A percentile compares a stretch with the other conserved stretches of the same genome.
phyloP scores from a whole-genome alignment of 148 eudicot genomes.

The Silene latifolia region DNA sequence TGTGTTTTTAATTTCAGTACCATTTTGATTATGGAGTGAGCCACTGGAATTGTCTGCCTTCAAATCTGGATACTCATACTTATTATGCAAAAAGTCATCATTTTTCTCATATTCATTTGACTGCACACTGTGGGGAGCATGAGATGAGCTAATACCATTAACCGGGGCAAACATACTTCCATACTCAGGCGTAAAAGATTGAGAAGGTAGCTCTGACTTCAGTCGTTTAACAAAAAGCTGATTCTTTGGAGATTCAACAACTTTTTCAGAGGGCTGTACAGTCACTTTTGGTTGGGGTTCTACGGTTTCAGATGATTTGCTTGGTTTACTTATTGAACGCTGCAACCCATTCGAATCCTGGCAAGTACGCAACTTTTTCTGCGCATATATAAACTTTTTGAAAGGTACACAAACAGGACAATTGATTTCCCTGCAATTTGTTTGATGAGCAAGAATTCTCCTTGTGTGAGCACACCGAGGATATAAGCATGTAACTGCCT shows the following conservation, averaged over 20 bases:
- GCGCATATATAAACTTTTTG: slow-evolving; percentile 41
- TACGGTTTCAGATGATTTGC: slow-evolving; percentile 35
- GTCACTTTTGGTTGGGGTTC: slow-evolving; percentile 36
- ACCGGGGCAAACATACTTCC: slow-evolving; percentile 34
- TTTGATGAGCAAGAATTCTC: slow-evolving; percentile 52
- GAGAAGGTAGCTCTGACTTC: slow-evolving; percentile 59
- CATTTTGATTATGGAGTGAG: slow-evolving; percentile 30
- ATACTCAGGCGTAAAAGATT: slow-evolving; percentile 35
- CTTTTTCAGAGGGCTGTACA: slow-evolving; percentile 36
- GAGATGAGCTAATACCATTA: slow-evolving; percentile 30
- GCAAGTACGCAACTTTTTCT: slow-evolving; percentile 31
- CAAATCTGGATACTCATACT: slow-evolving; percentile 52
- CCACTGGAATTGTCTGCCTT: slow-evolving; percentile 41
- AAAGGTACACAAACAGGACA: slow-evolving; percentile 89
- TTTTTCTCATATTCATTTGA: slow-evolving; percentile 36
- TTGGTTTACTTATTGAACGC: slow-evolving; percentile 26
- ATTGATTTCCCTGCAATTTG: slow-evolving; percentile 45
- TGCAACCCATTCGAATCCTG: slow-evolving; percentile 41
- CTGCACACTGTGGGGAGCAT: slow-evolving; percentile 33
- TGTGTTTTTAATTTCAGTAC: slow-evolving; percentile 37
- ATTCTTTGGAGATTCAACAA: slow-evolving; percentile 48
- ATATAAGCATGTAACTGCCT: slow-evolving; percentile 39
- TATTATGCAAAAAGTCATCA: slow-evolving; percentile 34
- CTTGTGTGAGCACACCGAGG: slow-evolving; percentile 62
- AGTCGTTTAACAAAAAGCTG: slow-evolving; percentile 62